Conservation (phyloP, 345 rosid genomes). For the Boechera divaricarpa region DNA sequence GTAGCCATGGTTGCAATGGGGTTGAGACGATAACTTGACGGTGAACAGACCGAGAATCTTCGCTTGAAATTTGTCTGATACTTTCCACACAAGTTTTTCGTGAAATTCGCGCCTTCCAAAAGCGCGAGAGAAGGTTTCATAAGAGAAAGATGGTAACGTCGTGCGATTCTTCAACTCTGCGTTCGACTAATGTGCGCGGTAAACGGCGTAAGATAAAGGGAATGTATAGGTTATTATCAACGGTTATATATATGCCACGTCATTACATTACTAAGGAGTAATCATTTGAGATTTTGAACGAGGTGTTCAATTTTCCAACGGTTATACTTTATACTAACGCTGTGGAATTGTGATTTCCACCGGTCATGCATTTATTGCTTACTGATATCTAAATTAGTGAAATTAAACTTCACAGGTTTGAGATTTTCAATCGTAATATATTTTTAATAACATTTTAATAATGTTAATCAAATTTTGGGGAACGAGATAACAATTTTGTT, state of each 20-base stretch:
- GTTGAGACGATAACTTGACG: conserved; percentile 21
- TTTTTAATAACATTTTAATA: background rate
- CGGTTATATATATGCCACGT: conserved; percentile 40
- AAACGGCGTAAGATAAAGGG: conserved; percentile 28
- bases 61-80: conserved; percentile 18
- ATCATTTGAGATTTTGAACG: background rate
- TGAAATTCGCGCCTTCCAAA: conserved; percentile 33
- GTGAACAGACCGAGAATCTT: conserved; percentile 23
- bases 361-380: background rate
- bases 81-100: background rate
- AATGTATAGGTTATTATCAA: background rate
- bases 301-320: conserved; percentile 17
- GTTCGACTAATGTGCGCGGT: conserved; percentile 25
- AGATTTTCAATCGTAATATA: too few species aligned
- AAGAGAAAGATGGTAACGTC: conserved; percentile 1
- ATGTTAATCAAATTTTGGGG: too few species aligned
- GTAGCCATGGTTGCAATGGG: conserved; percentile 49
- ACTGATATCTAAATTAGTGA: background rate
- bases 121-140: background rate
- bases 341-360: background rate
- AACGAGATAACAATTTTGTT: too few species aligned
- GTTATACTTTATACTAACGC: background rate
- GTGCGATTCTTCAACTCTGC: background rate
- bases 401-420: background rate
- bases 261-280: background rate